Evolutionary conservation across 352 stramenopile genomes (phyloP), one percentile per base, ranked within the genome.

Genomic region (Phytophthora cactorum): DNA sequence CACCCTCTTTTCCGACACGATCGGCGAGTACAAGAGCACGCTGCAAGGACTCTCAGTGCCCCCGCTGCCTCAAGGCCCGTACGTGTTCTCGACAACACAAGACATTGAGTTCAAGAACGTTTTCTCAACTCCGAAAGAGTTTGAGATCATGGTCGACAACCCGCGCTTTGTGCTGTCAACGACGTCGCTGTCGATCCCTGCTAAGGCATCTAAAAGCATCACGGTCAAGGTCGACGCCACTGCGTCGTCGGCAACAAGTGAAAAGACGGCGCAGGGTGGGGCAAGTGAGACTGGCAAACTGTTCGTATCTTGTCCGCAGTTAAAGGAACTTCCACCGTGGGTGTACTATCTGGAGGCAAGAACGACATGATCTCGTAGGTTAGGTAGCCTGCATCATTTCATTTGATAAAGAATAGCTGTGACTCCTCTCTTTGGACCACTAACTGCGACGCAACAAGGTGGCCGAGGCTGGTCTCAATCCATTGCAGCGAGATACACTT

Each of bases 51-150:
- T 92, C 3, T 91, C 86, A 0, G 79, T 84, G 31, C 79, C 92
- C 2, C 86, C 91, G 2, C 55, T 93, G 3, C 93, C 93, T 2
- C 88, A 96, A 55, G 91, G 92, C 0, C 92, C 92, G 5, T 96
- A 95, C 64, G 68, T 90, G 17, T 84, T 93, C 47, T 59, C 72
- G n/a, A 61, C 74, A 5, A 75, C 67, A 1, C 82, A 79, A 54
- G 84, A 95, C 14, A 89, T 98, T 52, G 81, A 93, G 50, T 97
- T 98, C 76, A 89, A 91, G 47, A 98, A 98, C 66, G 90, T 97
- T 1, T 98, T 98, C 53, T 90, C 78, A 17, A 70, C 74, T 5
- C 47, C 79, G 1, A 75, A 68, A 10, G 86, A 96, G 11, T 98
- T 97, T 65, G 77, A 89, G 10, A 77, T 95, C 22, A 73, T 88